Evolutionary conservation across 192 early-diverging fungal species (phyloP).

Genomic region (Geosiphon pyriformis): DNA sequence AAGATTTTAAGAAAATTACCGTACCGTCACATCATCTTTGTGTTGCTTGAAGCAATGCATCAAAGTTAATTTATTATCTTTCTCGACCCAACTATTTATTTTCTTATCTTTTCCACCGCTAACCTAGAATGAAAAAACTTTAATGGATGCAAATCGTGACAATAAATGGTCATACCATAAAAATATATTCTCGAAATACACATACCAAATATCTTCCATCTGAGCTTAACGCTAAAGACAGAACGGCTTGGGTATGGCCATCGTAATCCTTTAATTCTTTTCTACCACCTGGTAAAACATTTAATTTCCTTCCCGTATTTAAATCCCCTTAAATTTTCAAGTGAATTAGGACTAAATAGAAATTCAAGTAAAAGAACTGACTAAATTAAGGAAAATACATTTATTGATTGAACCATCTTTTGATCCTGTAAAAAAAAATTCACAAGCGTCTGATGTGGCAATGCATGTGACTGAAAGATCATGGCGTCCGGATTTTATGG

Average conservation of each 20-base stretch:
- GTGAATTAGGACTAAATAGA: background rate
- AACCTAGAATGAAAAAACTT: slow-evolving; percentile 42
- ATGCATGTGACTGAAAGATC: slow-evolving; percentile 78
- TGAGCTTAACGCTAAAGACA: slow-evolving; percentile 63
- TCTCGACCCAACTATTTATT: slow-evolving; percentile 88
- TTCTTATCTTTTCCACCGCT: slow-evolving; percentile 86
- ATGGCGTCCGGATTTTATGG: slow-evolving; percentile 55
- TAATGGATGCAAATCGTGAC: background rate
- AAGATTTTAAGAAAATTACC: background rate
- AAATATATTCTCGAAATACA: slow-evolving; percentile 28
- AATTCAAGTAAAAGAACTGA: background rate
- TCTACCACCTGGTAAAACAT: slow-evolving; percentile 64
- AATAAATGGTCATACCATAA: slow-evolving; percentile 28
- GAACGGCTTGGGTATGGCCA: slow-evolving; percentile 72
- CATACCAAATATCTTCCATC: slow-evolving; percentile 60
- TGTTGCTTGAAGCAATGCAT: slow-evolving; percentile 81
- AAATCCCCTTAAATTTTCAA: slow-evolving; percentile 50
- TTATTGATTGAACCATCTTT: slow-evolving; percentile 94
- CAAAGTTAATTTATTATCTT: slow-evolving; percentile 67
- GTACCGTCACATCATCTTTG: slow-evolving; percentile 79
- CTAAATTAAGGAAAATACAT: slow-evolving; percentile 45
- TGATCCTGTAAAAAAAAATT: slow-evolving; percentile 74
- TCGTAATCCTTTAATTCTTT: slow-evolving; percentile 59
- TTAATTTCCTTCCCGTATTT: slow-evolving; percentile 60
- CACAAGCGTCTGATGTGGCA: slow-evolving; percentile 59